A percentile compares a stretch with the other conserved stretches of the same genome.
These are phyloP conservation scores for Metschnikowia lachancei DNA, from an alignment of 805 yeast genomes.

Conservation along the genomic window DNA sequence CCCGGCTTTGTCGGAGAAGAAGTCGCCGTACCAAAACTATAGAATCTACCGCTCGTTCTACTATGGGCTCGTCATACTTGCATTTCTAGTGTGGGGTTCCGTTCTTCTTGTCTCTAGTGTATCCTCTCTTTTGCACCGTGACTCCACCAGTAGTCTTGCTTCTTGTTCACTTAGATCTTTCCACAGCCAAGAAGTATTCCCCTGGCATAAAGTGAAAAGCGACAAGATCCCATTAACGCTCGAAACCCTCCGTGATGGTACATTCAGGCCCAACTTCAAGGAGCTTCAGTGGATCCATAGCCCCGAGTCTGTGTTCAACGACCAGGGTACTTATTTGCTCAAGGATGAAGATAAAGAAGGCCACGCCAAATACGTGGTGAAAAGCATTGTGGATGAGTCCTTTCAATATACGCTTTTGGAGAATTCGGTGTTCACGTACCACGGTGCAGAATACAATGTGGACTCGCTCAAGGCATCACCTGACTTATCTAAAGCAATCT, in stretches of 20 bases:
- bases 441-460: conserved; percentile 43
- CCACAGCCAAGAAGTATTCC: conserved; percentile 8
- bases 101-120: conserved; percentile 24
- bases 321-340: conserved; percentile 64
- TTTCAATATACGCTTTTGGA: conserved; percentile 49
- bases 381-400: conserved; percentile 45
- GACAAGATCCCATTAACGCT: conserved; percentile 29
- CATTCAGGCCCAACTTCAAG: conserved; percentile 51
- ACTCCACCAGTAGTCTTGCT: neutral
- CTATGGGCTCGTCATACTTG: conserved; percentile 20
- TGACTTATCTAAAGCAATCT: conserved; percentile 54
- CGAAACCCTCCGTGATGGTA: conserved; percentile 46
- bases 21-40: conserved; percentile 13
- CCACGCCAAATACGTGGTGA: conserved; percentile 51
- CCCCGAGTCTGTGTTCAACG: conserved; percentile 48
- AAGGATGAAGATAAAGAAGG: conserved; percentile 36
- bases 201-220: conserved; percentile 10
- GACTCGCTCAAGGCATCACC: conserved; percentile 64
- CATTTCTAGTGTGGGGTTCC: conserved; percentile 38
- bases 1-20: conserved; percentile 4
- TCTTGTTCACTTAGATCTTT: neutral
- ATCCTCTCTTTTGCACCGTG: conserved; percentile 7
- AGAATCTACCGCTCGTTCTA: conserved; percentile 12
- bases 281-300: conserved; percentile 69
- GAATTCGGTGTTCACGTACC: conserved; percentile 44